These are phyloP conservation scores for Flaveria ramosissima DNA, from an alignment of 129 eudicot genomes.

Conservation along the genomic window DNA sequence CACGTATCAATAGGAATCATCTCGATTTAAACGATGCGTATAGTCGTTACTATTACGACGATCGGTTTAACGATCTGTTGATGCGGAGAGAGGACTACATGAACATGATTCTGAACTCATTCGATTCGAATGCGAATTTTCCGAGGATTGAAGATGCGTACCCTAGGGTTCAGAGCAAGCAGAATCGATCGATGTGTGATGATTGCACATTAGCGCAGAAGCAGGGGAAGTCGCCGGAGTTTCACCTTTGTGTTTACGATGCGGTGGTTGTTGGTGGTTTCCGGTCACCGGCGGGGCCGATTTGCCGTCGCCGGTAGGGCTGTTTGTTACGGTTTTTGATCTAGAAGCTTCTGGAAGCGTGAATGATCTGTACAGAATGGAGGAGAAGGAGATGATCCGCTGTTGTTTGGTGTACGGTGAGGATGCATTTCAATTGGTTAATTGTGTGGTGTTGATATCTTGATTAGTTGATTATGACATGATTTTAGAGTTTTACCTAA, in stretches of 20 bases:
- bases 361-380: not conserved
- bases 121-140: constrained; percentile 10
- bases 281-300: constrained; percentile 58
- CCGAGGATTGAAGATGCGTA: constrained; percentile 30
- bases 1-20: constrained; percentile 40
- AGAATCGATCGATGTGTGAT: constrained; percentile 22
- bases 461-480: constrained; percentile 9
- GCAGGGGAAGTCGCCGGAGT: constrained; percentile 37
- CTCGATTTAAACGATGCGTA: constrained; percentile 16
- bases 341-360: too few relatives aligned
- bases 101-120: constrained; percentile 25
- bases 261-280: constrained; percentile 31
- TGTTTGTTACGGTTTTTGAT: too few relatives aligned
- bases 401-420: constrained; percentile 21
- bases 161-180: constrained; percentile 2
- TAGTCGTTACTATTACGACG: constrained; percentile 32
- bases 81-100: constrained; percentile 40
- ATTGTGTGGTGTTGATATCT: constrained; percentile 23
- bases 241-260: constrained; percentile 62
- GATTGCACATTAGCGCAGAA: constrained; percentile 38
- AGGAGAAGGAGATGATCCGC: constrained; percentile 7
- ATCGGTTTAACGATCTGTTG: constrained; percentile 35
- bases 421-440: constrained; percentile 1
- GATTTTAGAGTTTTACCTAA: not conserved
- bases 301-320: constrained; percentile 36